phyloP scores from a whole-genome alignment of 352 stramenopile species.

The Hyaloperonospora brassicae region DNA sequence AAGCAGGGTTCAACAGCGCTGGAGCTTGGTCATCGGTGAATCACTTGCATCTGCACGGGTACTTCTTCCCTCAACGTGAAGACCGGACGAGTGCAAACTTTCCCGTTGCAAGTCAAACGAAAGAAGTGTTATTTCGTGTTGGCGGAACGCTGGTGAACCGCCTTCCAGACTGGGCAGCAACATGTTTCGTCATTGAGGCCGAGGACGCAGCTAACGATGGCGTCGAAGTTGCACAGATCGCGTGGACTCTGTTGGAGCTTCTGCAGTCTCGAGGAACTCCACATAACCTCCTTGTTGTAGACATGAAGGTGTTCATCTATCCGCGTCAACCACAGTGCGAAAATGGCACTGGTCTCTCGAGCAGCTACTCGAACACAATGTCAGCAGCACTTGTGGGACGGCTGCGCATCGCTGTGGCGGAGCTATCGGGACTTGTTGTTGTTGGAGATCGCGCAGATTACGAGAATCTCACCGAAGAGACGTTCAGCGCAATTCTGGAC shows the following conservation, averaged over 20 bases:
- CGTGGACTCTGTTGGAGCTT: slow-evolving; percentile 37
- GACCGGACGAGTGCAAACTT: slow-evolving; percentile 17
- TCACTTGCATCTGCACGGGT: slow-evolving; percentile 66
- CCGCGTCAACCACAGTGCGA: slow-evolving; percentile 47
- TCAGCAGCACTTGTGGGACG: slow-evolving; percentile 3
- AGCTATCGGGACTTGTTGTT: slow-evolving; percentile 52
- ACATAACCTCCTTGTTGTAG: slow-evolving; percentile 51
- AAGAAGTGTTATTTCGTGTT: slow-evolving; percentile 25
- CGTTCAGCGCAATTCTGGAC: slow-evolving; percentile 33
- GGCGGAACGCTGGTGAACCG: slow-evolving; percentile 9
- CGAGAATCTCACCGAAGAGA: slow-evolving; percentile 28
- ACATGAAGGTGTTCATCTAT: slow-evolving; percentile 38
- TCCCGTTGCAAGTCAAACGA: slow-evolving; percentile 30
- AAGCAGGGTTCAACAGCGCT: slow-evolving; percentile 57
- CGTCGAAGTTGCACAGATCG: slow-evolving; percentile 10
- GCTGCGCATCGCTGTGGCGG: slow-evolving; percentile 51
- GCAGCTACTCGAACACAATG: neutral
- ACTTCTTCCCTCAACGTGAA: slow-evolving; percentile 33
- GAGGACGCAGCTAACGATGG: slow-evolving; percentile 1
- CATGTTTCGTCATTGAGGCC: slow-evolving; percentile 32
- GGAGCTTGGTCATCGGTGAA: slow-evolving; percentile 76
- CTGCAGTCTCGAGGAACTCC: slow-evolving; percentile 33
- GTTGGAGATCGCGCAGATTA: slow-evolving; percentile 28
- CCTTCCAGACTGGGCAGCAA: slow-evolving; percentile 41
- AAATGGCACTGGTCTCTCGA: slow-evolving; percentile 26